Percentiles rank a stretch among this genome's conserved stretches.
Evolutionary conservation across 306 rosid species (phyloP).

Genomic region (Pterocarpus santalinus): DNA sequence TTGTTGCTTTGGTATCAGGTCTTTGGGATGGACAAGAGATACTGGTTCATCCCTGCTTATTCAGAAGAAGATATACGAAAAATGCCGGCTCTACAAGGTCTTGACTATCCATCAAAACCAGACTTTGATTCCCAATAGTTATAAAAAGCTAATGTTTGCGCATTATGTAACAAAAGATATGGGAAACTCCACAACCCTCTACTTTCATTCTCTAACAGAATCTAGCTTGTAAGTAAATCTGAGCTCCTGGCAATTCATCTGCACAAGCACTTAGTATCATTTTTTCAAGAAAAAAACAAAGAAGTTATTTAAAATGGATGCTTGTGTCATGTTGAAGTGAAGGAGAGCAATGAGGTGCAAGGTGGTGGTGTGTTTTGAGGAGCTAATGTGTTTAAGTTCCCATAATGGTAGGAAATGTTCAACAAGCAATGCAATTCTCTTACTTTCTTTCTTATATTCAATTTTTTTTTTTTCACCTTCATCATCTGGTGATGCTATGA

Average conservation of each 20-base stretch:
- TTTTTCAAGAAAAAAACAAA: background rate
- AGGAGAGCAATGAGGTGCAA: slow-evolving; percentile 36
- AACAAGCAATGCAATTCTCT: slow-evolving; percentile 49
- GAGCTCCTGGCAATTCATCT: slow-evolving; percentile 44
- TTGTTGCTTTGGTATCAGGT: slow-evolving; percentile 65
- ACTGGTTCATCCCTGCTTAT: slow-evolving; percentile 95
- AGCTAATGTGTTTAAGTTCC: slow-evolving; percentile 42
- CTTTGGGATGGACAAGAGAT: slow-evolving; percentile 84
- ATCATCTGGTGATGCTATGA: too few relatives aligned
- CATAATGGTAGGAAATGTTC: slow-evolving; percentile 44
- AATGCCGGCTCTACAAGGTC: slow-evolving; percentile 96
- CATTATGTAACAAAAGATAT: slow-evolving; percentile 47
- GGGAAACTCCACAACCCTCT: slow-evolving; percentile 41
- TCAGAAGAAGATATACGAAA: slow-evolving; percentile 91
- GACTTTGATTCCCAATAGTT: slow-evolving; percentile 88
- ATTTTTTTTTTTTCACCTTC: slow-evolving; percentile 7
- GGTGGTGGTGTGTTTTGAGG: slow-evolving; percentile 39
- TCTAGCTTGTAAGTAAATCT: slow-evolving; percentile 51
- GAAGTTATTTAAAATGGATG: slow-evolving; percentile 6
- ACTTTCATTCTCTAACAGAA: slow-evolving; percentile 51
- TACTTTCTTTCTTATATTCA: slow-evolving; percentile 14
- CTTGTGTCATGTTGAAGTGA: slow-evolving; percentile 39
- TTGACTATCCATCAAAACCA: slow-evolving; percentile 93
- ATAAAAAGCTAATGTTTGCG: slow-evolving; percentile 47
- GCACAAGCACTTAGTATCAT: slow-evolving; percentile 39